phyloP scores from a whole-genome alignment of 805 yeast genomes.

The Isabelozyma pseudorhagii region DNA sequence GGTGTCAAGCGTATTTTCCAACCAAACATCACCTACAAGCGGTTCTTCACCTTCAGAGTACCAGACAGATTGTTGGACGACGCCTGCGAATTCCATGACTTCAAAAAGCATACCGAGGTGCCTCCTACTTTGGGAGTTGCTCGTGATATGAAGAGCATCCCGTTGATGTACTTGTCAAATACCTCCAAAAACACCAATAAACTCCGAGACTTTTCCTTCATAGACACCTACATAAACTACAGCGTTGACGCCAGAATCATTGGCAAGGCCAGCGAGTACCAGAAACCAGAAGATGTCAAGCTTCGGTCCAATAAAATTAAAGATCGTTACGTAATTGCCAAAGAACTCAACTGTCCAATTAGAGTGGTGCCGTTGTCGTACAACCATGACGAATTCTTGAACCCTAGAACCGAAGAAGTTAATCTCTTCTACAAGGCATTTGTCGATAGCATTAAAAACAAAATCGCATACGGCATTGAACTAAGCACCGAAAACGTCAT shows the following conservation, averaged over 20 bases:
- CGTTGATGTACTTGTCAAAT: constrained; percentile 21
- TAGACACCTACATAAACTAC: constrained; percentile 33
- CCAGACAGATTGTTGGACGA: constrained; percentile 42
- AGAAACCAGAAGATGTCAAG: constrained; percentile 11
- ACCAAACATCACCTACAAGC: constrained; percentile 37
- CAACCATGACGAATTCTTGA: constrained; percentile 6
- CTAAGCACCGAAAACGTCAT: neutral
- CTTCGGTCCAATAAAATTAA: neutral
- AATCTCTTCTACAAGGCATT: constrained; percentile 33
- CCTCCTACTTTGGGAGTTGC: constrained; percentile 38
- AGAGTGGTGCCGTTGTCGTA: constrained; percentile 32
- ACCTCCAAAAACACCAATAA: constrained; percentile 10
- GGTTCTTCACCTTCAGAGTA: constrained; percentile 38
- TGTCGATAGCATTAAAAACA: constrained; percentile 23
- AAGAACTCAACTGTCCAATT: constrained; percentile 28
- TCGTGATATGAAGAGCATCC: constrained; percentile 15
- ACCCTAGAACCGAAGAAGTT: constrained; percentile 13
- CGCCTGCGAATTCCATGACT: constrained; percentile 33
- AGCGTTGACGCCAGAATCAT: constrained; percentile 39
- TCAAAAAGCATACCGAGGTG: constrained; percentile 31
- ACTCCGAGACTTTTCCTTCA: constrained; percentile 32
- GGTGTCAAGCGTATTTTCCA: constrained; percentile 34
- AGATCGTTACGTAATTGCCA: constrained; percentile 37
- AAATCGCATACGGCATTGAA: constrained; percentile 21
- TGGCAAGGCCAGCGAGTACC: constrained; percentile 37